Evolutionary conservation across 495 filamentous ascomycete genomes (phyloP).

Genomic region (Xylaria flabelliformis): DNA sequence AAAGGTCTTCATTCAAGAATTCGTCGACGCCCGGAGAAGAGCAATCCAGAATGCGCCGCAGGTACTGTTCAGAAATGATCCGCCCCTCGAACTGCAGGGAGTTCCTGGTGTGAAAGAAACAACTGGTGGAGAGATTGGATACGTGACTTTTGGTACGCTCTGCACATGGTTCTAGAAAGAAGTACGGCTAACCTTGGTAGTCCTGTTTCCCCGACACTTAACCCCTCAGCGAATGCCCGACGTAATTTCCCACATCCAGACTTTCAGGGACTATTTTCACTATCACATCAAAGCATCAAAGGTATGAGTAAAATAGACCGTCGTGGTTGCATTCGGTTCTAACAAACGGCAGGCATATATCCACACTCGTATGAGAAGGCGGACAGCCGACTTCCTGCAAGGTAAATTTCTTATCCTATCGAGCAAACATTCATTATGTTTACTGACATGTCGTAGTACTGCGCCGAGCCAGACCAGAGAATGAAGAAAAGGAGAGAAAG

Average conservation of each 20-base stretch:
- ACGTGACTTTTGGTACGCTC: slow-evolving; percentile 90
- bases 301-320: slow-evolving; percentile 47
- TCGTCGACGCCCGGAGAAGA: slow-evolving; percentile 92
- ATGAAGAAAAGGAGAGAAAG: slow-evolving; percentile 97
- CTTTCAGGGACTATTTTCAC: slow-evolving; percentile 99
- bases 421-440: slow-evolving; percentile 36
- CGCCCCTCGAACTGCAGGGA: slow-evolving; percentile 86
- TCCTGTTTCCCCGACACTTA: slow-evolving; percentile 94
- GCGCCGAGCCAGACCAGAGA: slow-evolving; percentile 89
- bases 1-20: slow-evolving; percentile 94
- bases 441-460: slow-evolving; percentile 63
- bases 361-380: slow-evolving; percentile 94
- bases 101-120: slow-evolving; percentile 79
- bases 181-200: slow-evolving; percentile 53
- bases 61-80: slow-evolving; percentile 95
- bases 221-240: slow-evolving; percentile 88
- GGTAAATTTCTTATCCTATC: slow-evolving; percentile 55
- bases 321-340: slow-evolving; percentile 8
- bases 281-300: slow-evolving; percentile 99
- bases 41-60: slow-evolving; percentile 98
- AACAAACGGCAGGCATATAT: slow-evolving; percentile 79
- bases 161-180: not conserved
- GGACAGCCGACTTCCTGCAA: slow-evolving; percentile 98
- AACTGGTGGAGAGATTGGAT: slow-evolving; percentile 84
- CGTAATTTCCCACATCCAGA: slow-evolving; percentile 98